These are phyloP conservation scores for Diplosphaera chodatii DNA, from an alignment of 139 green algal species.

Conservation along the genomic window DNA sequence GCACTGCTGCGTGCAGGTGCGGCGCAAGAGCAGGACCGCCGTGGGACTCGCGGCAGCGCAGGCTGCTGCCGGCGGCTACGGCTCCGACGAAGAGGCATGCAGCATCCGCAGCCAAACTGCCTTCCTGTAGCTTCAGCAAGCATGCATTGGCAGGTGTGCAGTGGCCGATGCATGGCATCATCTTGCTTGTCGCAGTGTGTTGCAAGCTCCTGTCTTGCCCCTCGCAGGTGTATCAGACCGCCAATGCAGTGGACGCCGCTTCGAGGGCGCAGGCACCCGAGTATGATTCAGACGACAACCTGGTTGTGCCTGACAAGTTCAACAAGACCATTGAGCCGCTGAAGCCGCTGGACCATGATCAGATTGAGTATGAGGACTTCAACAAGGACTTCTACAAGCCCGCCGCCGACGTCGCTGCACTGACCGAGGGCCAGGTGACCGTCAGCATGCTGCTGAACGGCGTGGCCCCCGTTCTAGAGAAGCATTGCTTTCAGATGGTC, in stretches of 20 bases:
- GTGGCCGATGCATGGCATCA: constrained; percentile 32
- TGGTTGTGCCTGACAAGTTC: not conserved
- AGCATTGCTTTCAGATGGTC: too few species aligned
- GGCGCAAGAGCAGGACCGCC: constrained; percentile 10
- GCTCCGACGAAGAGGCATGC: constrained; percentile 60
- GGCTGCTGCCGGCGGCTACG: constrained; percentile 33
- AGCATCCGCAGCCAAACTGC: constrained; percentile 35
- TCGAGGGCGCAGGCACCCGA: not conserved
- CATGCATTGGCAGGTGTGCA: too few species aligned
- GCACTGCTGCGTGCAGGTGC: constrained; percentile 9
- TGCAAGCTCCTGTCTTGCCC: not conserved
- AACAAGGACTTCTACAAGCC: constrained; percentile 81
- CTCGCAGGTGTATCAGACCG: not conserved
- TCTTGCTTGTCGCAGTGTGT: too few species aligned
- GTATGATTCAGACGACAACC: constrained; percentile 33
- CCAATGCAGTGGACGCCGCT: constrained; percentile 7
- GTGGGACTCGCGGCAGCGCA: constrained; percentile 5
- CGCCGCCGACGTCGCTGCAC: constrained; percentile 42
- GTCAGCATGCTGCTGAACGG: not conserved
- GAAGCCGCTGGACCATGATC: constrained; percentile 50
- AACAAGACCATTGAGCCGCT: constrained; percentile 47
- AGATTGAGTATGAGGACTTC: constrained; percentile 69
- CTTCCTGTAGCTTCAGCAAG: too few species aligned
- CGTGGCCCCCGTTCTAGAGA: too few species aligned
- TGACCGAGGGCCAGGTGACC: constrained; percentile 27